phyloP scores from a whole-genome alignment of 257 asterid species.

The Pogostemon cablin region DNA sequence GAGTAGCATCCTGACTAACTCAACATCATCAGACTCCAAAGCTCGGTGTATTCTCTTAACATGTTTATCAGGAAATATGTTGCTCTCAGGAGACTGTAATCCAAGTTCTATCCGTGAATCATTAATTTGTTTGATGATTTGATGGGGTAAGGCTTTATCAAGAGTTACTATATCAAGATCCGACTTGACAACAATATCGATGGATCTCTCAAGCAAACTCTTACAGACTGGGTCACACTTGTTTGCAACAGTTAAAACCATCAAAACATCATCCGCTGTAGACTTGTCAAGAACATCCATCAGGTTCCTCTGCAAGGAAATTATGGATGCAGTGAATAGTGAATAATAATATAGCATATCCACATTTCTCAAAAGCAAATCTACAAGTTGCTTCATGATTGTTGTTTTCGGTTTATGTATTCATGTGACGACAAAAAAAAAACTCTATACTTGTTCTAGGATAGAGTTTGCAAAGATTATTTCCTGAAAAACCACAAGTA shows the following conservation, averaged over 20 bases:
- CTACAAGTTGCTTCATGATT: conserved; percentile 19
- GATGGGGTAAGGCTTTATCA: conserved; percentile 73
- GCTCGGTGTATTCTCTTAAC: conserved; percentile 92
- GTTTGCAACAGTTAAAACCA: conserved; percentile 72
- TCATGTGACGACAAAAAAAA: no score
- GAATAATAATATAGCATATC: conserved; percentile 21
- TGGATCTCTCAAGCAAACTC: conserved; percentile 58
- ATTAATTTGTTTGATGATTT: conserved; percentile 61
- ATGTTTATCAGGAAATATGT: conserved; percentile 69
- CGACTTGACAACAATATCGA: conserved; percentile 75
- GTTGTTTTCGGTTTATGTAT: no score
- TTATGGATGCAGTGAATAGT: conserved; percentile 19
- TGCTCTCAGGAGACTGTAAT: conserved; percentile 51
- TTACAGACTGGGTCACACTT: conserved; percentile 61
- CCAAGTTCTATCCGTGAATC: conserved; percentile 61
- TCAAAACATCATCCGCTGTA: conserved; percentile 72
- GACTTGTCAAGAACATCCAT: conserved; percentile 73
- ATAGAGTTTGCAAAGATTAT: background rate
- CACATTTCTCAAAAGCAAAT: conserved; percentile 1
- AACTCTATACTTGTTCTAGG: background rate
- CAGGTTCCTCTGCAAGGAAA: conserved; percentile 63
- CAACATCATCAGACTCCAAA: conserved; percentile 94
- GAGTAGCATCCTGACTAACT: conserved; percentile 82
- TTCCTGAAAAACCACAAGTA: background rate
- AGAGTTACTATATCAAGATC: conserved; percentile 81